Conservation (phyloP, 805 yeast species). For the Kodamaea nitidulidarum region DNA sequence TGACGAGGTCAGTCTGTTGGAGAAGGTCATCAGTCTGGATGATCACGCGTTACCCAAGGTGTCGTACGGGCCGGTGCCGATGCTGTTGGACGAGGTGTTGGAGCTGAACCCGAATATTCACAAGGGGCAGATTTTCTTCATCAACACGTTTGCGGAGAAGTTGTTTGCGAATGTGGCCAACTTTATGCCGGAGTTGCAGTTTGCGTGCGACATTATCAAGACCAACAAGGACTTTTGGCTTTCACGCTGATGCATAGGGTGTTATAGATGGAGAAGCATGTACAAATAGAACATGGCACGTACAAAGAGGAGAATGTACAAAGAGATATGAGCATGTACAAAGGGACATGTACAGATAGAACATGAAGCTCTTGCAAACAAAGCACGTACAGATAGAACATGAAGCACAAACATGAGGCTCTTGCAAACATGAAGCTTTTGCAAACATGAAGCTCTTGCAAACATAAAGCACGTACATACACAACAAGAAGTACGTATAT, state of each 20-base stretch:
- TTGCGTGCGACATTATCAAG: constrained; percentile 49
- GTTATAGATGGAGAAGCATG: no score
- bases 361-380: no score
- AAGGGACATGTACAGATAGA: no score
- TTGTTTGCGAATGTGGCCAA: constrained; percentile 64
- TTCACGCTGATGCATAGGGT: neutral
- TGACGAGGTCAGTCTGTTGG: constrained; percentile 57
- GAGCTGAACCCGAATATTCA: constrained; percentile 47
- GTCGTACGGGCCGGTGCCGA: constrained; percentile 36
- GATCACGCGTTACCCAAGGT: constrained; percentile 11
- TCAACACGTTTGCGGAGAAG: constrained; percentile 72
- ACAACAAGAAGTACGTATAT: no score
- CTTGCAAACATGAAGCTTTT: no score
- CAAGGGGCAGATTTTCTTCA: constrained; percentile 78
- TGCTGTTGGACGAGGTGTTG: constrained; percentile 41
- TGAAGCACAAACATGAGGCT: no score
- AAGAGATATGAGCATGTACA: no score
- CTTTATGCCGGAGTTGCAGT: constrained; percentile 58
- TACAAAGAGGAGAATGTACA: no score
- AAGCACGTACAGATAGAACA: no score
- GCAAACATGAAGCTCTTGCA: no score
- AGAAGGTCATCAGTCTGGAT: constrained; percentile 22
- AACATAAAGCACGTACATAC: no score
- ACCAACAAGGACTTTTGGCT: constrained; percentile 58
- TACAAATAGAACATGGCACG: no score